Base-by-base conservation (phyloP, 2,329 filamentous ascomycete species). In the Triangularia setosa region DNA sequence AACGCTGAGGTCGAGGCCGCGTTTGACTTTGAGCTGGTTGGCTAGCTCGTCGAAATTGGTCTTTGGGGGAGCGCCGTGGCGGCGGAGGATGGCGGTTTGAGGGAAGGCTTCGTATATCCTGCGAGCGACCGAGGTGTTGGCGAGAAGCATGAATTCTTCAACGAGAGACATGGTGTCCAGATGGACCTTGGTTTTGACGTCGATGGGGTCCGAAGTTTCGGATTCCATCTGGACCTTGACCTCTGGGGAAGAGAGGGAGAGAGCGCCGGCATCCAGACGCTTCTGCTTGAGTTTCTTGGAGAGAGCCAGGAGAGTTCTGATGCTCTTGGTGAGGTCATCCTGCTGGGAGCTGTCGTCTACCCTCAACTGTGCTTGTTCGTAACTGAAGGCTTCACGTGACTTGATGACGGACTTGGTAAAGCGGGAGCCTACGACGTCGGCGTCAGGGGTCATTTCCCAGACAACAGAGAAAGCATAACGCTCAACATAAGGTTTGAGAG, bases 361-460 rank as follows among this genome's bases (percentile, higher is more conserved):
- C 65, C 94, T 87, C 59, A 96, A 82, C 76, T 99, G 95, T 44
- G 95, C 96, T 75, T 95, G 89, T 78, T 99, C 94, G 79, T 99
- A 99, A 80, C 92, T 96, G 79, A 99, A 99, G 2, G 94, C 95
- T 78, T 98, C 94, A 67, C 93, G 88, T 25, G 94, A 98, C 73
- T 93, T 91, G 76, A 99, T 99, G 65, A 99, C 95, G 2, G 95
- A 98, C 78, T 99, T 99, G 33, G 93, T 97, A 79, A 97, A 99
- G 61, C 90, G 84, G n/a, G 89, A 86, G 63, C 83, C 90, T 63
- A 97, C 86, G 62, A 98, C 90, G 61, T 97, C 90, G 5, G 93
- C 95, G 64, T 94, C 84, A 18, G 89, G 81, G 24, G 92, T 90
- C 70, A 99, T 82, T 77, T 99, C 94, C 95, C 95, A 95, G 21